A percentile compares a stretch with the other conserved stretches of the same genome.
Evolutionary conservation across 371 early-diverging fungal species (phyloP).

Genomic region (Apophysomyces ossiformis): DNA sequence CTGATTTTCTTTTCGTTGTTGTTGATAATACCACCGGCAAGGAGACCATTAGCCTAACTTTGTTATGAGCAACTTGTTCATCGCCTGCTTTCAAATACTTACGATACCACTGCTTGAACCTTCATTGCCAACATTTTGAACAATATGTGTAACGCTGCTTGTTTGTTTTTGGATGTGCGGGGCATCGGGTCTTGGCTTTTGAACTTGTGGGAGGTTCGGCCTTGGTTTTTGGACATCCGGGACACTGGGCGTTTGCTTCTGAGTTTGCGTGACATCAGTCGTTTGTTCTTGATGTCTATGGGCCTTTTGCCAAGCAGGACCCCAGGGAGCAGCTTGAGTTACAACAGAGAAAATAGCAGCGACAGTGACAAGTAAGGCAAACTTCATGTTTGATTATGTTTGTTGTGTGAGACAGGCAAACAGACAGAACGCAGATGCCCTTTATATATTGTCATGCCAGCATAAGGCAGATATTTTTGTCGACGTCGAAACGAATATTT

Average conservation of each 20-base stretch:
- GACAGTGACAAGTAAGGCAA: slow-evolving; percentile 27
- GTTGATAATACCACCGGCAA: neutral
- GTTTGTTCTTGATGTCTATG: neutral
- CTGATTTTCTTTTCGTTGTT: neutral
- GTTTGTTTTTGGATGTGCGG: neutral
- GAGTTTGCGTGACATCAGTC: no score
- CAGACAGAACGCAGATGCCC: neutral
- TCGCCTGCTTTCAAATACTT: neutral
- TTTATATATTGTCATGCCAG: neutral
- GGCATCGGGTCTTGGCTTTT: no score
- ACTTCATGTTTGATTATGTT: slow-evolving; percentile 32
- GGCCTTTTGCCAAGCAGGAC: slow-evolving; percentile 5
- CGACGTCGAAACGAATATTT: neutral
- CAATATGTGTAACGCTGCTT: neutral
- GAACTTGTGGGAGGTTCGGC: no score
- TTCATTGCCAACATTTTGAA: neutral
- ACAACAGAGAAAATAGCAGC: slow-evolving; percentile 25
- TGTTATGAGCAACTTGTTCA: neutral
- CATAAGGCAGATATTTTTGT: neutral
- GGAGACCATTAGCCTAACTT: neutral
- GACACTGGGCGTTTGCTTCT: no score
- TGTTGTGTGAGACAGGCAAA: slow-evolving; percentile 10
- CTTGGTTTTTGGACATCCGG: no score
- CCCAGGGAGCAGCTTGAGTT: slow-evolving; percentile 28
- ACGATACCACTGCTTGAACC: neutral